Percentiles rank a stretch among this genome's conserved stretches.
These are phyloP conservation scores for Laburnicola sp. DNA, from an alignment of 2,329 filamentous ascomycete genomes.

Conservation along the genomic window DNA sequence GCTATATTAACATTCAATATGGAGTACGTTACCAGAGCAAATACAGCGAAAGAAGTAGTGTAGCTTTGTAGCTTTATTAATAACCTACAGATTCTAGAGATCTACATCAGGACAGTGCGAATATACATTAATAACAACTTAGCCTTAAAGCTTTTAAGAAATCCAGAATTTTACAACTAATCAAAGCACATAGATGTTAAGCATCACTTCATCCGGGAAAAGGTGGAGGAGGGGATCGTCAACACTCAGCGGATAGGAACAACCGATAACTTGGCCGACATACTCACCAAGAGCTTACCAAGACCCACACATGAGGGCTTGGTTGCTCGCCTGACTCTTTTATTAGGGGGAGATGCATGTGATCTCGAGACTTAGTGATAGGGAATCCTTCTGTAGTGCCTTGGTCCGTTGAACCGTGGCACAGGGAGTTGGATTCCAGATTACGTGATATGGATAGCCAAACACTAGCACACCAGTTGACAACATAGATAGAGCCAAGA, in stretches of 20 bases:
- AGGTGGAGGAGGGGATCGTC: background rate
- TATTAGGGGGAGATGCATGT: background rate
- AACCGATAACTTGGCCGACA: constrained; percentile 2
- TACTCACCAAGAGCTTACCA: constrained; percentile 1
- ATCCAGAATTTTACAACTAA: constrained; percentile 12
- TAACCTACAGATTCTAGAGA: background rate
- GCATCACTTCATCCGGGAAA: constrained; percentile 13
- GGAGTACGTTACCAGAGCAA: constrained; percentile 2
- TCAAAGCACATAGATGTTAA: constrained; percentile 20
- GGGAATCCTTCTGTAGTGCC: too few species aligned
- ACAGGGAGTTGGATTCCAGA: too few species aligned
- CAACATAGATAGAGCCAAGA: too few species aligned
- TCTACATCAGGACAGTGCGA: background rate
- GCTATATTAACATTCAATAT: constrained; percentile 1
- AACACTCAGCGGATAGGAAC: background rate
- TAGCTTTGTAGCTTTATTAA: constrained; percentile 5
- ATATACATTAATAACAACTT: background rate
- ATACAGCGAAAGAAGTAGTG: constrained; percentile 7
- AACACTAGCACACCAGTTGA: too few species aligned
- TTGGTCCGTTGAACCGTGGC: too few species aligned
- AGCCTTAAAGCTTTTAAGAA: constrained; percentile 3
- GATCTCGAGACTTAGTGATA: background rate
- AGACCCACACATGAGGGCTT: background rate
- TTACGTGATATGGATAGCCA: too few species aligned
- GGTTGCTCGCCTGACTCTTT: background rate